phyloP scores from a whole-genome alignment of 2,329 filamentous ascomycete genomes.

The Paraconiothyrium sp. region DNA sequence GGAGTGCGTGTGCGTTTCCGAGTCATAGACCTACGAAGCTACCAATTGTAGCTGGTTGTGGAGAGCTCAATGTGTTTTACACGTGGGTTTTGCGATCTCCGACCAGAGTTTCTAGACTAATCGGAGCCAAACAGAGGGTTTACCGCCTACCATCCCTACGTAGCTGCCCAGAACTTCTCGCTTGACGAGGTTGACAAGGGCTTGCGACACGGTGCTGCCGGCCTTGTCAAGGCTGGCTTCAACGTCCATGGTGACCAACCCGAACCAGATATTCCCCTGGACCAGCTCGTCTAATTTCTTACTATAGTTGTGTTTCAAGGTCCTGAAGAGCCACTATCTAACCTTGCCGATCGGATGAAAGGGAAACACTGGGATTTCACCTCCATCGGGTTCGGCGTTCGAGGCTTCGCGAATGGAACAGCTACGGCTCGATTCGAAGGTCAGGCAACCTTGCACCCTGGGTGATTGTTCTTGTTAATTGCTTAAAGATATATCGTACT shows the following conservation, averaged over 20 bases:
- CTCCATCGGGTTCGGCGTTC: constrained; percentile 2
- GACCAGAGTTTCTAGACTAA: background rate
- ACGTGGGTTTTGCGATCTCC: background rate
- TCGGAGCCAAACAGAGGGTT: too few species aligned
- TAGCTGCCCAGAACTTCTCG: background rate
- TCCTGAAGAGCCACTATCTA: background rate
- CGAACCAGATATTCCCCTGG: too few species aligned
- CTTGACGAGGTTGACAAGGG: constrained; percentile 6
- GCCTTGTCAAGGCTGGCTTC: constrained; percentile 7
- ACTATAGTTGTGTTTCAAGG: too few species aligned
- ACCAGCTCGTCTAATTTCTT: too few species aligned
- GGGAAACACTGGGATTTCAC: constrained; percentile 7
- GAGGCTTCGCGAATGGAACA: constrained; percentile 9
- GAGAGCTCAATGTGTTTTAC: constrained; percentile 12
- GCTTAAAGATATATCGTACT: too few species aligned
- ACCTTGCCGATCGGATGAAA: constrained; percentile 10
- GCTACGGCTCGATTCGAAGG: constrained; percentile 7
- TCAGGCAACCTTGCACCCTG: background rate
- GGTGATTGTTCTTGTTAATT: too few species aligned
- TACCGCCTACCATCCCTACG: too few species aligned
- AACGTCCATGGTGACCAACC: background rate
- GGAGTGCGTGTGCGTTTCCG: too few species aligned
- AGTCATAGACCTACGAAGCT: background rate
- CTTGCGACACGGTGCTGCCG: constrained; percentile 6
- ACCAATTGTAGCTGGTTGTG: constrained; percentile 1